Evolutionary conservation across 2,329 filamentous ascomycete genomes (phyloP).

Genomic region (Blastomyces silverae): DNA sequence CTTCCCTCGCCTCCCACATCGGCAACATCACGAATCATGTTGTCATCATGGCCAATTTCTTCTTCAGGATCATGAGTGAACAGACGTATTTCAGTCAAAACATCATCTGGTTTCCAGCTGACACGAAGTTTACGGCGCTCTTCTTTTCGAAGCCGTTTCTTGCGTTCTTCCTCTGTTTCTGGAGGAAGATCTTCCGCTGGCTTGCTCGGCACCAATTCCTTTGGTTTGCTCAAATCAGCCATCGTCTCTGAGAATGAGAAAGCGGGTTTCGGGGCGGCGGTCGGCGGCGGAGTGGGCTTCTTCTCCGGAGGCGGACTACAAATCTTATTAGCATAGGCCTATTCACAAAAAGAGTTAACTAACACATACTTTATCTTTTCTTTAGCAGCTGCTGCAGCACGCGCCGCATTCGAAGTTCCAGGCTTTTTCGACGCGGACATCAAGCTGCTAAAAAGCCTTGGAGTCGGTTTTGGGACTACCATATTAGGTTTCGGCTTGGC

Average conservation of each 20-base stretch:
- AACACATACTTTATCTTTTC: slow-evolving; percentile 29
- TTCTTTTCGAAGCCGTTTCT: slow-evolving; percentile 56
- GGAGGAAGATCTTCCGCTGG: slow-evolving; percentile 47
- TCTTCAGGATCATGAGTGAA: slow-evolving; percentile 60
- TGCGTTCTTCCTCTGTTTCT: slow-evolving; percentile 55
- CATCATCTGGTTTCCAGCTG: slow-evolving; percentile 53
- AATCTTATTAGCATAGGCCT: slow-evolving; percentile 18
- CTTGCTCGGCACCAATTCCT: slow-evolving; percentile 48
- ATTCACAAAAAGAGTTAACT: background rate
- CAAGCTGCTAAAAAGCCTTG: slow-evolving; percentile 42
- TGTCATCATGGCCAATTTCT: slow-evolving; percentile 53
- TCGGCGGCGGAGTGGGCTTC: slow-evolving; percentile 26
- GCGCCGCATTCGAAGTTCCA: slow-evolving; percentile 46
- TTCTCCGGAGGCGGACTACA: slow-evolving; percentile 29
- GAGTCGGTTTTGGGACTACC: slow-evolving; percentile 38
- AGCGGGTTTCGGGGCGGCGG: slow-evolving; percentile 32
- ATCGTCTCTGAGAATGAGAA: slow-evolving; percentile 47
- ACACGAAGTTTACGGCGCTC: slow-evolving; percentile 55
- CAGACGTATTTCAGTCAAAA: slow-evolving; percentile 51
- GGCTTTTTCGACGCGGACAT: slow-evolving; percentile 46
- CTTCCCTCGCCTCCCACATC: slow-evolving; percentile 54
- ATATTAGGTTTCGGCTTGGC: slow-evolving; percentile 36
- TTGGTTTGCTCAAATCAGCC: slow-evolving; percentile 50
- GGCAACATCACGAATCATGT: slow-evolving; percentile 51
- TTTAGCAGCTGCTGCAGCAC: slow-evolving; percentile 39